Evolutionary conservation across 768 basidiomycete species (phyloP), one percentile per base, ranked within the genome.

Genomic region (Tulasnella sp.): DNA sequence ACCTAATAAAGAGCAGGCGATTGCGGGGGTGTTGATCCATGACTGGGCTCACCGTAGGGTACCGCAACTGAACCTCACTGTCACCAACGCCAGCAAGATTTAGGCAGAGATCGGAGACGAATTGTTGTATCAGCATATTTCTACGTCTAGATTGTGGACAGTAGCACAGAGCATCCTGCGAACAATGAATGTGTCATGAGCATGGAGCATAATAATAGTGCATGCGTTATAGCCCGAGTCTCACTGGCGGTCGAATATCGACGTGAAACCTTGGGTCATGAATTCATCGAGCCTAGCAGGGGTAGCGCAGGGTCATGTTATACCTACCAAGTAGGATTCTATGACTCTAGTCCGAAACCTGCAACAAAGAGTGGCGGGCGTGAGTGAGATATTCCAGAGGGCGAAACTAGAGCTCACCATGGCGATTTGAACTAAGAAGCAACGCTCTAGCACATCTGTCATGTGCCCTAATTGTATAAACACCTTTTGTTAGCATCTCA

Each of bases 1-100:
- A n/a, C 94, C 94, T 0, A 89, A 91, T 7, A 77, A 59, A 29
- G 36, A 42, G 22, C 32, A 67, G 14, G 64, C 36, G 8, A 89
- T 95, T 71, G 93, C 90, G 0, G 94, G 94, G n/a, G 87, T 91
- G 36, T 79, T 96, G 77, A 90, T 96, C 76, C 82, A 86, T 65
- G 86, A 93, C 69, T 95, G 94, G 94, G 89, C 77, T 9, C 74
- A 76, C 29, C 81, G 81, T 12, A 76, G 72, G 47, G 71, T 59
- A 41, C 66, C 62, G 69, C 32, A 67, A 14, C 22, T 67, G 12
- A 16, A 17, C 26, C 29, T 22, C 17, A 11, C 2, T 11, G 66
- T 40, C 35, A 40, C 26, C 26, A 42, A 42, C 35, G 26, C 37
- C 26, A 67, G 66, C n/a, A 67, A 67, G 37, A 67, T 67, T 37